phyloP scores from a whole-genome alignment of 164 flowering plant genomes.

The Berberis vulgaris region DNA sequence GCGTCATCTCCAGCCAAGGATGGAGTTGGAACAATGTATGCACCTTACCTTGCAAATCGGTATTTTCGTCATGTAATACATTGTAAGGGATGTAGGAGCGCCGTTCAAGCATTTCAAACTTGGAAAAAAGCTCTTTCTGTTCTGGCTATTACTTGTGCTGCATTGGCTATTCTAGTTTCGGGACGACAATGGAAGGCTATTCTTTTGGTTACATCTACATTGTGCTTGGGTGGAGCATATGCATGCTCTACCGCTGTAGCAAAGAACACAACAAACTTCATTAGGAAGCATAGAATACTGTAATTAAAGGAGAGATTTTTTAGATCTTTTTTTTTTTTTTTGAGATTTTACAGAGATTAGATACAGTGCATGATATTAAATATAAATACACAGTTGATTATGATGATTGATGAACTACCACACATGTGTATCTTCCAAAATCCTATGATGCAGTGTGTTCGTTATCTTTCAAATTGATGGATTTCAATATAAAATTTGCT shows the following conservation, averaged over 20 bases:
- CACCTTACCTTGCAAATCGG: conserved; percentile 68
- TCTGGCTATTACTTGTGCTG: conserved; percentile 39
- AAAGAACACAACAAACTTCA: conserved; percentile 79
- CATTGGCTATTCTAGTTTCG: conserved; percentile 56
- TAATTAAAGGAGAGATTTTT: conserved; percentile 12
- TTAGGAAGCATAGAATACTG: conserved; percentile 75
- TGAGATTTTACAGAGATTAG: neutral
- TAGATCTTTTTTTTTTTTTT: neutral
- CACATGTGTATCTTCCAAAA: too few species aligned
- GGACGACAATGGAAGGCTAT: conserved; percentile 80
- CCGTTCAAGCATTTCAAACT: conserved; percentile 41
- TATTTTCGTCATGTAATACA: conserved; percentile 87
- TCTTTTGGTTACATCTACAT: conserved; percentile 34
- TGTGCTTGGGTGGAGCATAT: conserved; percentile 51
- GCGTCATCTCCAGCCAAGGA: conserved; percentile 90
- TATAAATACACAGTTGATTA: too few species aligned
- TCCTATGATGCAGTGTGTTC: too few species aligned
- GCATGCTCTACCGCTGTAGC: conserved; percentile 56
- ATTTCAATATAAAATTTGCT: too few species aligned
- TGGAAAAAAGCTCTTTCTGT: conserved; percentile 58
- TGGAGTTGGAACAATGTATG: conserved; percentile 65
- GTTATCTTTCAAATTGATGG: too few species aligned
- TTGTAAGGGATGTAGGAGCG: conserved; percentile 68
- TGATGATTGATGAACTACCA: too few species aligned
- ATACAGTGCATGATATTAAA: too few species aligned